A percentile compares a stretch with the other conserved stretches of the same genome.
Evolutionary conservation across 345 rosid genomes (phyloP).

Genomic region (Rhizophora mangle): DNA sequence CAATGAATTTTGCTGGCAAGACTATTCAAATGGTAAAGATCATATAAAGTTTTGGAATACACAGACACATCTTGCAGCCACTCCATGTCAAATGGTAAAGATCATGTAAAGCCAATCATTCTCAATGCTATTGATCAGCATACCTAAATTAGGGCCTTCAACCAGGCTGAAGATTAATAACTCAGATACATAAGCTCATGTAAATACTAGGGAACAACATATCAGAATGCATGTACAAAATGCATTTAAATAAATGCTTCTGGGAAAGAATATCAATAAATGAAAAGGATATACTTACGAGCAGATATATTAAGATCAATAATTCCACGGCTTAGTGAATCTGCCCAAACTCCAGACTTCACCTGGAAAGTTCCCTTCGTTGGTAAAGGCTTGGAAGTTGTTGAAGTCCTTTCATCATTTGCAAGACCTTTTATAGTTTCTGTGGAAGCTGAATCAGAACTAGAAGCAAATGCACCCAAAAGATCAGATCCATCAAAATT

Average conservation of each 20-base stretch:
- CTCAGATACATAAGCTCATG: not conserved
- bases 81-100: not conserved
- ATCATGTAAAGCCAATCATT: not conserved
- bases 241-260: not conserved
- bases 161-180: not conserved
- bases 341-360: constrained; percentile 97
- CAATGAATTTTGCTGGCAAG: no score
- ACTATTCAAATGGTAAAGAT: no score
- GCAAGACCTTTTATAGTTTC: constrained; percentile 41
- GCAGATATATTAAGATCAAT: constrained; percentile 98
- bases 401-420: constrained; percentile 38
- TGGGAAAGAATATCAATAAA: constrained; percentile 5
- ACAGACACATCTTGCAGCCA: not conserved
- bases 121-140: not conserved
- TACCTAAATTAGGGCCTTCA: not conserved
- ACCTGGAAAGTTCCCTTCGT: constrained; percentile 72
- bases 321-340: constrained; percentile 92
- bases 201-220: not conserved
- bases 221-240: not conserved
- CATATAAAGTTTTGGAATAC: not conserved
- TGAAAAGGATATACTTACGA: constrained; percentile 54
- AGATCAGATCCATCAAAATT: constrained; percentile 82
- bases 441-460: constrained; percentile 43
- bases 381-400: constrained; percentile 38
- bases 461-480: constrained; percentile 72